Percentiles rank a stretch among this genome's conserved stretches.
These are phyloP conservation scores for Saccharomyces paradoxus DNA, from an alignment of 805 yeast genomes.

Conservation along the genomic window DNA sequence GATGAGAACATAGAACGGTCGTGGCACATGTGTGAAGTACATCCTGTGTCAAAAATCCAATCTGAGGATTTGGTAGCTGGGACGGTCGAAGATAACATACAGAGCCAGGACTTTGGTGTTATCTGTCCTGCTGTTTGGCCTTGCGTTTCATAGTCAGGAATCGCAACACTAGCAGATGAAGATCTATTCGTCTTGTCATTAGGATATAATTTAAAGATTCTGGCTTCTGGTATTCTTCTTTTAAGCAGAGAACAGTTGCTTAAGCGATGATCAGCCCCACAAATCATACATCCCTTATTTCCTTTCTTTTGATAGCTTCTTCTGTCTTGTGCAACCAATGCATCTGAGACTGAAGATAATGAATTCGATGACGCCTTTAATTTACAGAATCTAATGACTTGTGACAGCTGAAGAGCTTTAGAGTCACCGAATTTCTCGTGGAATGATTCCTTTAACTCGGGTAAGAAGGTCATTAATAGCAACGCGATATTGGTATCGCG, in stretches of 20 bases:
- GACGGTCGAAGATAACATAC: too few species aligned
- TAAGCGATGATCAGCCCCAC: neutral
- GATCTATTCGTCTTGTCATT: too few species aligned
- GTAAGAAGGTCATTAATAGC: neutral
- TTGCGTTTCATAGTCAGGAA: too few species aligned
- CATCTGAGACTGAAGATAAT: neutral
- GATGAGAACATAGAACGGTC: neutral
- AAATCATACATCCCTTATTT: neutral
- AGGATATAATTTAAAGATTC: neutral
- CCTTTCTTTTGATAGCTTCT: neutral
- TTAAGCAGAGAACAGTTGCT: neutral
- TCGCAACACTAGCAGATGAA: too few species aligned
- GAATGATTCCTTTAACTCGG: neutral
- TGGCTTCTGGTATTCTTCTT: neutral
- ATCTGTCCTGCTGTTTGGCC: too few species aligned
- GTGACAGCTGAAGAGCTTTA: neutral
- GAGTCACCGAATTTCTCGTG: neutral
- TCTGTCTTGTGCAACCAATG: neutral
- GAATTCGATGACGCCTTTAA: neutral
- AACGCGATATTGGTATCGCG: neutral
- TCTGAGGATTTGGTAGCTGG: neutral
- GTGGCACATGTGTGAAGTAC: slow-evolving; percentile 4
- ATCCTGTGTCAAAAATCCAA: slow-evolving; percentile 5
- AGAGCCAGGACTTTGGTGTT: too few species aligned
- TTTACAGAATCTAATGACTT: neutral